These are phyloP conservation scores for Plasmodium berghei DNA, from an alignment of 169 alveolate species.

Conservation along the genomic window DNA sequence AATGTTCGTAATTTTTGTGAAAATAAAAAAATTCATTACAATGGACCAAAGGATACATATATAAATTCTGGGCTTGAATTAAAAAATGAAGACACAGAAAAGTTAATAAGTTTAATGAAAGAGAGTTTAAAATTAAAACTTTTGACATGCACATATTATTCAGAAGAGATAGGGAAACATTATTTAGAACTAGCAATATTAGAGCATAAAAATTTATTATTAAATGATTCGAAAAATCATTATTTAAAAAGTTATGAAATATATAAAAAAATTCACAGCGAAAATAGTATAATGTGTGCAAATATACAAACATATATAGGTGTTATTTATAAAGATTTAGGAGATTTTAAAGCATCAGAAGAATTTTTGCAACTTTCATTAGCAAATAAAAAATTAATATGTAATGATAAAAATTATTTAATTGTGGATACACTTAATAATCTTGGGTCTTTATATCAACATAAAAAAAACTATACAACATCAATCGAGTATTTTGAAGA, in stretches of 20 bases:
- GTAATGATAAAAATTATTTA: slow-evolving; percentile 51
- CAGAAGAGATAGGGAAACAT: slow-evolving; percentile 74
- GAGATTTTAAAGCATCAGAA: slow-evolving; percentile 61
- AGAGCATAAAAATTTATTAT: slow-evolving; percentile 71
- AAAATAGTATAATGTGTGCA: slow-evolving; percentile 71
- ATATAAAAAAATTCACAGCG: slow-evolving; percentile 61
- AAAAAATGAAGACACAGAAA: slow-evolving; percentile 76
- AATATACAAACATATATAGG: slow-evolving; percentile 72
- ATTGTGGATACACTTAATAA: slow-evolving; percentile 71
- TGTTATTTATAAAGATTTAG: slow-evolving; percentile 73
- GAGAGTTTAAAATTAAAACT: slow-evolving; percentile 73
- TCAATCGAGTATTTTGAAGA: slow-evolving; percentile 72
- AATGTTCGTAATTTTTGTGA: slow-evolving; percentile 17
- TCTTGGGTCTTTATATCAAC: slow-evolving; percentile 65
- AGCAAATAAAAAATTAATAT: slow-evolving; percentile 65
- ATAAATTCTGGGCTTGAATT: slow-evolving; percentile 71
- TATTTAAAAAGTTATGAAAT: slow-evolving; percentile 75
- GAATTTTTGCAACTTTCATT: slow-evolving; percentile 60
- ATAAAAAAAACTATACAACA: slow-evolving; percentile 30
- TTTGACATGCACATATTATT: slow-evolving; percentile 42
- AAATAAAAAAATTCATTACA: slow-evolving; percentile 49
- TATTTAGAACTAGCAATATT: slow-evolving; percentile 76
- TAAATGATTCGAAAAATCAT: slow-evolving; percentile 61
- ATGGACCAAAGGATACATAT: slow-evolving; percentile 74
- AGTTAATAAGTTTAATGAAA: slow-evolving; percentile 43